Evolutionary conservation across 441 rosid species (phyloP).

Genomic region (Geranium incanum): DNA sequence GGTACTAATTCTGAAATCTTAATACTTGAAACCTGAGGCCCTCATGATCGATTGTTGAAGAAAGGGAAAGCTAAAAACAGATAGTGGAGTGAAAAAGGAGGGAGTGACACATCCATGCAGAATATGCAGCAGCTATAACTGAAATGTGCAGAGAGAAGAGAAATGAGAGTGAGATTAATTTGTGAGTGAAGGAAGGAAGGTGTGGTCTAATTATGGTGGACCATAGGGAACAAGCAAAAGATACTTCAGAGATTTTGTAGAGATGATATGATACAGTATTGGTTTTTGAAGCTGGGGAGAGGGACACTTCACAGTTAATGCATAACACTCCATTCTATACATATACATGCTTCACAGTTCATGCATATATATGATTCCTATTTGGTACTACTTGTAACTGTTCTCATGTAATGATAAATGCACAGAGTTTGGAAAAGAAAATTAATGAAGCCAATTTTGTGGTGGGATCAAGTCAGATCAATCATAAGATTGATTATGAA

Average conservation of each 20-base stretch:
- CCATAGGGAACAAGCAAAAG: constrained; percentile 21
- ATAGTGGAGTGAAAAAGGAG: not conserved
- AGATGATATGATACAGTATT: constrained; percentile 1
- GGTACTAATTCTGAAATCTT: too few species aligned
- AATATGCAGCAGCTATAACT: constrained; percentile 20
- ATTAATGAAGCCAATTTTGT: too few species aligned
- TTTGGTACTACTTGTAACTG: too few species aligned
- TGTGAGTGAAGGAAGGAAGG: not conserved
- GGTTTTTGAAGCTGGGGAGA: constrained; percentile 23
- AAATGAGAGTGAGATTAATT: too few species aligned
- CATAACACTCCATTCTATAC: not conserved
- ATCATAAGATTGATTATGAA: too few species aligned
- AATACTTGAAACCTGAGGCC: too few species aligned
- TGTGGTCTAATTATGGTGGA: not conserved
- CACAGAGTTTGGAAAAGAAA: too few species aligned
- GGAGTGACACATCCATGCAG: constrained; percentile 6
- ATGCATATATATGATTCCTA: too few species aligned
- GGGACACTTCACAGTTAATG: constrained; percentile 23
- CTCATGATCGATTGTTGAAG: too few species aligned
- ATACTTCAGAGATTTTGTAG: constrained; percentile 8
- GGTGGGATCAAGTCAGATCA: too few species aligned
- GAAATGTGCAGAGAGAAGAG: not conserved
- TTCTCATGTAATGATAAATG: too few species aligned
- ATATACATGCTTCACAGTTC: not conserved
- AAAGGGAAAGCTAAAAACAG: not conserved